Conservation (phyloP, 345 rosid species). For the Hypericum perforatum region DNA sequence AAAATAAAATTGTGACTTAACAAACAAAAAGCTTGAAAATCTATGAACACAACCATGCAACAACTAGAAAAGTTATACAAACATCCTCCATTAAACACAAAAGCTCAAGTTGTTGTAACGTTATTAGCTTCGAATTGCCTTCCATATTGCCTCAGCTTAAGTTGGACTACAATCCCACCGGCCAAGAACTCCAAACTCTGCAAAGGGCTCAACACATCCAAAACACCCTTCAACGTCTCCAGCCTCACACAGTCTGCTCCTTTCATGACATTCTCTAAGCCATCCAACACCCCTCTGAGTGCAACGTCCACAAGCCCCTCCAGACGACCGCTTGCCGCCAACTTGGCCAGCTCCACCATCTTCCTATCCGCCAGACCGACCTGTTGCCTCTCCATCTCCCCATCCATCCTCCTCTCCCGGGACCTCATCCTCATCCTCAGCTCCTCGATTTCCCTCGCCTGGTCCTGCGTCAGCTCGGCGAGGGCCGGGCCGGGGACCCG, state of each 20-base stretch:
- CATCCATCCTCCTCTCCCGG: conserved; percentile 64
- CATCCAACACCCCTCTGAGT: conserved; percentile 25
- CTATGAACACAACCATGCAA: too few species aligned
- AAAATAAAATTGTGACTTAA: too few species aligned
- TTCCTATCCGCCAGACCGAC: conserved; percentile 54
- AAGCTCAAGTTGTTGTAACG: too few species aligned
- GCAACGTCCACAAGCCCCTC: conserved; percentile 40
- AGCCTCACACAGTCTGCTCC: conserved; percentile 75
- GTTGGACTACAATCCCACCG: conserved; percentile 34
- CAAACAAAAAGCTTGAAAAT: too few species aligned
- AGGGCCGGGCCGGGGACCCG: conserved; percentile 13
- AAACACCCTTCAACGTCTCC: conserved; percentile 59
- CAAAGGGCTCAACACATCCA: conserved; percentile 51
- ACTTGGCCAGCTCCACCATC: conserved; percentile 51
- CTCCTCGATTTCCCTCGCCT: conserved; percentile 40
- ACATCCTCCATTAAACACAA: too few species aligned
- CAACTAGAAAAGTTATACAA: too few species aligned
- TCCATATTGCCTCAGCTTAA: conserved; percentile 50
- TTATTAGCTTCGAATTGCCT: not conserved
- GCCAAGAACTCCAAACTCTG: conserved; percentile 63
- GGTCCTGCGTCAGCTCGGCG: conserved; percentile 36
- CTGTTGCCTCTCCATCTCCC: conserved; percentile 84
- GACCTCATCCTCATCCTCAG: conserved; percentile 41
- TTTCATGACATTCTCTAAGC: conserved; percentile 63
- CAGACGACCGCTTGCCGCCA: conserved; percentile 13